Evolutionary conservation across 768 basidiomycete genomes (phyloP), one percentile per base, ranked within the genome.

Genomic region (Roridomyces roridus): DNA sequence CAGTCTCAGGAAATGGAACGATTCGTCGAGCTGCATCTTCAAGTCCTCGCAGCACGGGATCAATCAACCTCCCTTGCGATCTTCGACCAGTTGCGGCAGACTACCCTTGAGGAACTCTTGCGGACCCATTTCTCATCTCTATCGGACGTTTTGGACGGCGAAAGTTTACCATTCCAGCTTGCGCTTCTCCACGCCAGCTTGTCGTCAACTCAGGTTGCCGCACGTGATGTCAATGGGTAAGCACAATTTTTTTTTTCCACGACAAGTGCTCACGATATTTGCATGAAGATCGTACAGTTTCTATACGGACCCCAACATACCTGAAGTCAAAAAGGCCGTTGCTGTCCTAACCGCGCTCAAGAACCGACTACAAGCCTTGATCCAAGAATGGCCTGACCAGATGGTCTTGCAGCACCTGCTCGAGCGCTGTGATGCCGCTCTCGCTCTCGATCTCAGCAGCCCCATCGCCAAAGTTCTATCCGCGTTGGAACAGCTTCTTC

Each of bases 301-400:
- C 75, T 98, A 98, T 65, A 59, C 70, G 12, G 93, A 95, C 59
- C 61, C 82, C n/a, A 94, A 96, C 66, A 73, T 91, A 26, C 74
- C 71, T 4, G 91, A 97, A 70, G 79, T 85, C 31, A 83, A 77
- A 55, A 92, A 85, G 68, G 88, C 81, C 0, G 74, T 83, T 4
- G 68, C 67, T 0, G 68, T 89, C 14, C 68, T 96, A 9, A 63
- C 67, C 5, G 64, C 76, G 5, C 77, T 96, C 18, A 76, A 77
- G 42, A 53, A 53, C 4, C 84, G 87, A 2, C 76, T 98, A 25
- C 64, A 74, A 14, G 55, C 31, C 3, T 77, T 97, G 18, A 79
- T 89, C 23, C 73, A 78, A 57, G 89, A 94, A 62, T 99, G 94
- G 95, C 96, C 97, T 0, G 96, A 98, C 60, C 97, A 99, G 70